Evolutionary conservation across 2,329 filamentous ascomycete species (phyloP).

Genomic region (Coniochaeta sp.): DNA sequence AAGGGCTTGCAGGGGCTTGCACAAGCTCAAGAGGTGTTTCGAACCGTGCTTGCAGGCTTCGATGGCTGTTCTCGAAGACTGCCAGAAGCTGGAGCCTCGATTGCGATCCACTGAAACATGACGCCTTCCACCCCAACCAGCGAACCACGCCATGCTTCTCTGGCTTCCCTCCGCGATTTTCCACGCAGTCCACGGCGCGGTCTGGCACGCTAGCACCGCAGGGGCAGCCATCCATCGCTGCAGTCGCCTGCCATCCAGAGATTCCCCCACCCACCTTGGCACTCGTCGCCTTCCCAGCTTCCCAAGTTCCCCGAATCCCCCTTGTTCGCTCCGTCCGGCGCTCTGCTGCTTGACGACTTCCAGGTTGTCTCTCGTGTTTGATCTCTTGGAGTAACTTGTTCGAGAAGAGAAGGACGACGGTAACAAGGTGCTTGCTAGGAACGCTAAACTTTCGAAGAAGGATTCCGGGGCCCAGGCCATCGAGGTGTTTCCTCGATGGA

Average conservation of each 20-base stretch:
- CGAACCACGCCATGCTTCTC: too few species aligned
- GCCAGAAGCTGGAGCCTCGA: not conserved
- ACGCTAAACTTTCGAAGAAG: too few species aligned
- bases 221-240: too few species aligned
- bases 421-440: too few species aligned
- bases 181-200: not conserved
- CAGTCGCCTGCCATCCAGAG: too few species aligned
- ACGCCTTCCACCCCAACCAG: not conserved
- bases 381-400: too few species aligned
- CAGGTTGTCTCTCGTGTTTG: too few species aligned
- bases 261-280: not conserved
- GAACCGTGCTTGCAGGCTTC: not conserved
- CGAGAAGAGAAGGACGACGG: too few species aligned
- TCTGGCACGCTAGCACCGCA: not conserved
- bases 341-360: not conserved
- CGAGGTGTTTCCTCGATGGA: not conserved
- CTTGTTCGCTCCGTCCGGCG: not conserved
- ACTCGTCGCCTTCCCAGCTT: not conserved
- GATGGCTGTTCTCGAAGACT: constrained; percentile 1
- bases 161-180: not conserved
- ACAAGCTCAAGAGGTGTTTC: not conserved
- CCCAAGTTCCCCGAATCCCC: too few species aligned
- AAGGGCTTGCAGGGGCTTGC: not conserved
- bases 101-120: not conserved
- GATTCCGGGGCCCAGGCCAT: not conserved